Base-by-base conservation (phyloP, 225 moss, liverwort and hornwort genomes). In the Ulota crispa region DNA sequence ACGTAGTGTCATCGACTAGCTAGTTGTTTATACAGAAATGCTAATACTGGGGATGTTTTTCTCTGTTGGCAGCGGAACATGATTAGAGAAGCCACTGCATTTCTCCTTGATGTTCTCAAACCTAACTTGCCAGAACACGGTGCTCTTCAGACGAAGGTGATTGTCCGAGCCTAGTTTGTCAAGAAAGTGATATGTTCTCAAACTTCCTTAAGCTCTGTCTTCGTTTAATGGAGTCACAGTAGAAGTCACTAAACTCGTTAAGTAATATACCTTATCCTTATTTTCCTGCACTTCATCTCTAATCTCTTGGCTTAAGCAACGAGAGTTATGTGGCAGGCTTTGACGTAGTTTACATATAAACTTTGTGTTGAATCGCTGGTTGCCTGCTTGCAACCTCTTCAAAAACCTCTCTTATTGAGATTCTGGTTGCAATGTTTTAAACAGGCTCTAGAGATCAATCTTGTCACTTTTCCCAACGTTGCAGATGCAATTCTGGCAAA, bases 401-500 rank as follows among this genome's bases (percentile, higher is more conserved):
- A 73, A 18, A 20, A 56, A 2, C 36, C 16, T 41, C 0, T 4
- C 4, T 28, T 21, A 14, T 31, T 23, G 23, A 31, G 13, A 0
- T 63, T 30, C 5, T 64, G 57, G 36, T 23, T 63, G 54, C 21
- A 9, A 12, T 75, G 41, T 70, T 16, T 39, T 74, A 41, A 63
- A 21, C 82, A 96, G 96, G 96, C 94, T 69, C 82, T 96, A 41
- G 93, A 96, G 87, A 96, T 96, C 87, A 96, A 96, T 77, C 95
- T 96, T 43, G 96, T 96, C 80, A 96, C 95, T 2, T 96, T 96
- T 65, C 96, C 95, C 2, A 96, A 95, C 73, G 96, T 96, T 76
- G 96, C 96, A 50, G 96, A 96, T 83, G 96, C 96, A 27, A 96
- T 96, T 82, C 77, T 97, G 83, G 92, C 95, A 39, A 97, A 97